These are phyloP conservation scores for Artemisia tridentata DNA, from an alignment of 129 eudicot species.

Conservation along the genomic window DNA sequence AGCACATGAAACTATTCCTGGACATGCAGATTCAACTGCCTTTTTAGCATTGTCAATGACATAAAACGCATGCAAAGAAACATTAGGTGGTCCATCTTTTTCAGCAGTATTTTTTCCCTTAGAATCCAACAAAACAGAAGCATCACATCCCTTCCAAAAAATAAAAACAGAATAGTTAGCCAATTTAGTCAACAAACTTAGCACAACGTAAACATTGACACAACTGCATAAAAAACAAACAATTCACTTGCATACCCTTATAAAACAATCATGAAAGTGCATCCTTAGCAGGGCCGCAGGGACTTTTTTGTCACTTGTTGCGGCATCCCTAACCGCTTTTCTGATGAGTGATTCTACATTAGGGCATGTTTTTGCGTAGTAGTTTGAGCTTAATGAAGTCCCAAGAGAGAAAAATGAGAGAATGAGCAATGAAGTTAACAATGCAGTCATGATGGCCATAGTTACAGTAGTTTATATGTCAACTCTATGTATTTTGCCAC, in stretches of 20 bases:
- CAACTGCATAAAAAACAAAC: background rate
- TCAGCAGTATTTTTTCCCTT: conserved; percentile 16
- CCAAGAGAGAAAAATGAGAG: conserved; percentile 8
- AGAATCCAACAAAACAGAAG: conserved; percentile 20
- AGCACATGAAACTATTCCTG: conserved; percentile 22
- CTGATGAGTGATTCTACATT: conserved; percentile 20
- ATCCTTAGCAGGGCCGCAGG: conserved; percentile 20
- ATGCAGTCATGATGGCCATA: conserved; percentile 30
- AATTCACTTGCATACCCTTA: conserved; percentile 2
- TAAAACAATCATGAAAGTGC: conserved; percentile 22
- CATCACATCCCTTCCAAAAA: conserved; percentile 16
- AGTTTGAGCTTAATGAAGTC: conserved; percentile 9
- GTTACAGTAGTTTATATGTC: background rate
- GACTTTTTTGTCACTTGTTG: conserved; percentile 20
- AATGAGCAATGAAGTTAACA: conserved; percentile 13
- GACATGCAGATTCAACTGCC: conserved; percentile 18
- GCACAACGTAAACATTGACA: background rate
- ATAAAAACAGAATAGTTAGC: background rate
- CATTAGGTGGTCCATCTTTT: conserved; percentile 18
- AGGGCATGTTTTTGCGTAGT: conserved; percentile 19
- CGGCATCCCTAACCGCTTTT: conserved; percentile 18
- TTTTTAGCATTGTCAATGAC: conserved; percentile 19
- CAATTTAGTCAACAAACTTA: background rate
- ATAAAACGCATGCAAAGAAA: conserved; percentile 18
- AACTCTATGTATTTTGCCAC: conserved; percentile 8